Evolutionary conservation across 2,329 filamentous ascomycete species (phyloP), one percentile per base, ranked within the genome.

Genomic region (Magnaporthales sp.): DNA sequence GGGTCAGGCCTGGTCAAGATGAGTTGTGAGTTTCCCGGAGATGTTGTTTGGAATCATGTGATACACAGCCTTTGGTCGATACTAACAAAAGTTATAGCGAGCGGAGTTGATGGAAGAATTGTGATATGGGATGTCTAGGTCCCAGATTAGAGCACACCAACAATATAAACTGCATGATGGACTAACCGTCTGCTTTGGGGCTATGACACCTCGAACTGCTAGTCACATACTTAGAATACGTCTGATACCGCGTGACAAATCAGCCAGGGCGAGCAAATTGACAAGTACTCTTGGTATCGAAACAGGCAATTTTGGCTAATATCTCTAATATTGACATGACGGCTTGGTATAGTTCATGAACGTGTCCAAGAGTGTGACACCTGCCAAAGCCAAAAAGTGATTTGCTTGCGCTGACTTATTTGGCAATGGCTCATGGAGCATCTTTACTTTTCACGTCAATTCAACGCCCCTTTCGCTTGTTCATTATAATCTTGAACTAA

Each of bases 91-190:
- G 11, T 51, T 72, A 69, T 73, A 93, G 90, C 91, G 70, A 93
- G 89, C 76, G 91, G 91, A 71, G 90, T 95, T 66, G 91, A 95
- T 76, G 91, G 91, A 69, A 87, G 91, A 73, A 82, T 95, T 71
- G 91, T 94, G 64, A 86, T 95, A 71, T 95, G 91, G 91, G 84
- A 83, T 70, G 81, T 83, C 65, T 92, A 86, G 75, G 38, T 58
- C n/a, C 24, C 54, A 26, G 24, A 11, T 9, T 26, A 58, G 24
- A 24, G 26, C 22, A 26, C 22, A 58, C 4, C 9, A 24, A n/a
- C 38, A n/a, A 51, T n/a, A 7, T 2, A 51, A n/a, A 51, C 38
- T 51, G 19, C 38, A 51, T n/a, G 15, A n/a, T n/a, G 5, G 38
- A n/a, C 15, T 51, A n/a, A 51, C 19, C 19, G 38, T n/a, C 38